Conservation (phyloP, 768 basidiomycete genomes). For the Agrocybe chaxingu region DNA sequence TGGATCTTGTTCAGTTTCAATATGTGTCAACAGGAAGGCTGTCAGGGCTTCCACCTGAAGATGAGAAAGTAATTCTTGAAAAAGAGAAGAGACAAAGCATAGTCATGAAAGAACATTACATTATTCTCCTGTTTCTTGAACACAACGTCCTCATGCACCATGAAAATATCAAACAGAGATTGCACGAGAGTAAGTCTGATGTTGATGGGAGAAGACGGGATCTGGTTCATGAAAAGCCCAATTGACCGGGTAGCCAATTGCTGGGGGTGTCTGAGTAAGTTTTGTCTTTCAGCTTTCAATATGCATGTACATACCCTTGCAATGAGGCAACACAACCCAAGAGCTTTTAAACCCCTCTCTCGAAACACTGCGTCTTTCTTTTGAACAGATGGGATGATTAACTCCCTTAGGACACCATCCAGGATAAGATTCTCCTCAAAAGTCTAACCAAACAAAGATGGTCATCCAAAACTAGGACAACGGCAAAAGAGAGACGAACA, state of each 20-base stretch:
- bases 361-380: constrained; percentile 66
- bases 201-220: constrained; percentile 56
- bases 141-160: constrained; percentile 68
- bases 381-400: constrained; percentile 85
- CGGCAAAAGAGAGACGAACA: constrained; percentile 39
- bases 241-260: constrained; percentile 37
- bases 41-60: constrained; percentile 19
- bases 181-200: constrained; percentile 73
- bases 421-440: constrained; percentile 70
- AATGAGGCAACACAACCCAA: constrained; percentile 76
- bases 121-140: constrained; percentile 34
- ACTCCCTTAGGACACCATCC: constrained; percentile 67
- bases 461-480: not conserved
- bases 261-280: constrained; percentile 14
- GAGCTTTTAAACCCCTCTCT: constrained; percentile 63
- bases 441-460: constrained; percentile 34
- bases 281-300: too few species aligned
- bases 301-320: constrained; percentile 43
- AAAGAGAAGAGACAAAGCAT: not conserved
- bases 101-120: constrained; percentile 12
- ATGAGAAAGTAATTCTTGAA: not conserved
- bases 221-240: constrained; percentile 61
- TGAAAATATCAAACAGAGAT: constrained; percentile 81
- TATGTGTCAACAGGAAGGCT: constrained; percentile 31
- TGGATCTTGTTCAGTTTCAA: constrained; percentile 48